Evolutionary conservation across 2,329 filamentous ascomycete species (phyloP), one percentile per base, ranked within the genome.

Genomic region (Helicocarpus griseus): DNA sequence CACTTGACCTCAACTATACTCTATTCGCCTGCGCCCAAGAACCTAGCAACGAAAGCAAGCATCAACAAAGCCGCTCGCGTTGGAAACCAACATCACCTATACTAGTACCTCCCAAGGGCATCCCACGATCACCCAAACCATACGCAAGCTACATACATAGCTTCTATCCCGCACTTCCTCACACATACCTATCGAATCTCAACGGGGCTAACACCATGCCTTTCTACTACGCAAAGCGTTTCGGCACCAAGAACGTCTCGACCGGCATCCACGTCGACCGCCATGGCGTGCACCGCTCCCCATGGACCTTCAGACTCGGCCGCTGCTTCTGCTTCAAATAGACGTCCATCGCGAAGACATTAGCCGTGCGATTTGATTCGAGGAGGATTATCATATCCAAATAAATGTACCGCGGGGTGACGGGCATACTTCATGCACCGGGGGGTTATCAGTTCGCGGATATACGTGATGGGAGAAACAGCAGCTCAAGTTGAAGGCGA

Each of bases 311-410:
- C 60, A 71, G 70, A 31, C 65, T 70, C 55, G 75, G 76, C 41
- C 69, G 70, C 39, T 72, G 79, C 59, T 77, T 70, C 62, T 80
- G 77, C 64, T 79, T 78, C 65, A 68, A 71, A 53, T 77, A 62
- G 66, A 21, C n/a, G n/a, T 3, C 8, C 17, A 22, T 17, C 6
- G 5, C 28, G n/a, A n/a, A n/a, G n/a, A 48, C 35, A 8, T 26
- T 24, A 13, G 14, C 13, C 14, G 8, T 13, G 4, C 4, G 31
- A 33, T 21, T 11, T 41, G 28, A 36, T 52, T 6, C 0, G 7
- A 17, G 44, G 11, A 5, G n/a, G n/a, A n/a, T n/a, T n/a, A n/a
- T n/a, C n/a, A n/a, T n/a, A n/a, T n/a, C n/a, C n/a, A n/a, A n/a
- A n/a, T n/a, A n/a, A n/a, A n/a, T n/a, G n/a, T n/a, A n/a, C n/a